Percentiles rank a stretch among this genome's conserved stretches.
Conservation (phyloP, 23 red algal genomes). For the Cyanidioschyzon merolae region DNA sequence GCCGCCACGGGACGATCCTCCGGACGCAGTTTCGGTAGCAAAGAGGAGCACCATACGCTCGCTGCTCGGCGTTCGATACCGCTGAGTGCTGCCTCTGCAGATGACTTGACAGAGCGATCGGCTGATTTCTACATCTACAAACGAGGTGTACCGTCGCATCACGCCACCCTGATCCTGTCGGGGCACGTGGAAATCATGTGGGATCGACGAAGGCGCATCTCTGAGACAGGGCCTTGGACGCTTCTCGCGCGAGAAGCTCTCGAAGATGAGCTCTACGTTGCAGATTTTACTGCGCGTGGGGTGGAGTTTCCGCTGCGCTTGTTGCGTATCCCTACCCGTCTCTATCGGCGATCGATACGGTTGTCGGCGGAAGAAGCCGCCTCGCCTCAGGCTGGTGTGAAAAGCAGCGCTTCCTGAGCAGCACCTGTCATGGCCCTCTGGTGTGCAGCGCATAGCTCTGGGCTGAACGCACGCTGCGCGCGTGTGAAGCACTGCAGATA, state of each 20-base stretch:
- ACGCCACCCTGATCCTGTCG: constrained; percentile 75
- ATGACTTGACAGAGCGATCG: background rate
- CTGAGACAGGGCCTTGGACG: constrained; percentile 76
- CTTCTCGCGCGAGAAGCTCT: constrained; percentile 55
- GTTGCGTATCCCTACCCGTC: constrained; percentile 41
- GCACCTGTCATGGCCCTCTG: too few relatives aligned
- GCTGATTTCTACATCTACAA: constrained; percentile 34
- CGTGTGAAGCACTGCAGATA: too few relatives aligned
- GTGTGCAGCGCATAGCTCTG: too few relatives aligned
- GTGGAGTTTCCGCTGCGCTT: constrained; percentile 59
- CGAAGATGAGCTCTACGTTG: constrained; percentile 67
- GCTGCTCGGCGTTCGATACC: background rate
- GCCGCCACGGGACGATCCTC: background rate
- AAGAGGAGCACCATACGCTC: background rate
- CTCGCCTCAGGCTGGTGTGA: too few relatives aligned
- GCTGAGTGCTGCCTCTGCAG: background rate
- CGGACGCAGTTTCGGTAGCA: too few relatives aligned
- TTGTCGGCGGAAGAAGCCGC: background rate
- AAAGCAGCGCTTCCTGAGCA: too few relatives aligned
- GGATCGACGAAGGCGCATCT: constrained; percentile 49
- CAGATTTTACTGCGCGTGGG: constrained; percentile 77
- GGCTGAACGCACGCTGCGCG: too few relatives aligned
- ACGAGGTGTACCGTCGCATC: constrained; percentile 62
- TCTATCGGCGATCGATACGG: background rate
- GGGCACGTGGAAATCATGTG: constrained; percentile 56